phyloP scores from a whole-genome alignment of 441 rosid genomes.

The Lepidium campestre region DNA sequence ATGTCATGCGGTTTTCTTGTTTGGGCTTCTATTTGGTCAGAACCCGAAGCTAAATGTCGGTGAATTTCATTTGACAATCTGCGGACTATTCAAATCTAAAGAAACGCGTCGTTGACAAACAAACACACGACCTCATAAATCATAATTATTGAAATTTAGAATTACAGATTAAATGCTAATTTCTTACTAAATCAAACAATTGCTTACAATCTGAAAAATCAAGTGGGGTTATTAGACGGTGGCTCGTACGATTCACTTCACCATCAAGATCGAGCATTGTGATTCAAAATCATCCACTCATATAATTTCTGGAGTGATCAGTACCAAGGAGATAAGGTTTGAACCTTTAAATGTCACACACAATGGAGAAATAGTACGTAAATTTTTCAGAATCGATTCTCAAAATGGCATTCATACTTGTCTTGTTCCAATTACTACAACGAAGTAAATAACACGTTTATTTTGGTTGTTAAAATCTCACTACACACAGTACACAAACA shows the following conservation, averaged over 20 bases:
- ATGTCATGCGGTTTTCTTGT: too few species aligned
- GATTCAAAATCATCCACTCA: not conserved
- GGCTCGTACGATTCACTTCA: not conserved
- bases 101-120: slow-evolving; percentile 2
- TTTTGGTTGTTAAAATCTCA: not conserved
- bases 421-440: not conserved
- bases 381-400: not conserved
- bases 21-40: too few species aligned
- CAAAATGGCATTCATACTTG: not conserved
- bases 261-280: not conserved
- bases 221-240: not conserved
- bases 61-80: not conserved
- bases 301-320: not conserved
- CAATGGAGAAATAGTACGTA: not conserved
- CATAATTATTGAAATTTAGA: not conserved
- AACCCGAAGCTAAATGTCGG: not conserved
- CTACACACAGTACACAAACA: not conserved
- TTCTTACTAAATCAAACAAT: not conserved
- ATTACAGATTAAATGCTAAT: not conserved
- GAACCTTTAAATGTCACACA: not conserved
- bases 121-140: not conserved
- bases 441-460: not conserved
- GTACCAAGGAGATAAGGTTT: not conserved
- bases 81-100: not conserved
- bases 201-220: not conserved